Percentiles rank a stretch among this genome's conserved stretches.
Evolutionary conservation across 1,139 yeast species (phyloP).

Genomic region (Hansenula lynferdii): DNA sequence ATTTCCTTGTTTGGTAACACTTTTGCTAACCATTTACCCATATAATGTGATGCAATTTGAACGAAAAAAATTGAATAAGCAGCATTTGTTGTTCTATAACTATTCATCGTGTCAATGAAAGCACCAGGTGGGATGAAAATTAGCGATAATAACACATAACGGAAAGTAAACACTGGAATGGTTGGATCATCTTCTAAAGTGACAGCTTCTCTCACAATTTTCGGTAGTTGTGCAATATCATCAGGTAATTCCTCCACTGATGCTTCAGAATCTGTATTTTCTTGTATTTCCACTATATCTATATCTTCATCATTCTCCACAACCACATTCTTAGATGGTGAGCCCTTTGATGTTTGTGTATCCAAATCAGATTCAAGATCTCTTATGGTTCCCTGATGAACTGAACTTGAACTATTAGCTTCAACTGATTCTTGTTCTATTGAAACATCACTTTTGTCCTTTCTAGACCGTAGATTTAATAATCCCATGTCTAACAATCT

Average conservation of each 20-base stretch:
- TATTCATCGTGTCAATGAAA: conserved; percentile 42
- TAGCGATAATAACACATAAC: conserved; percentile 35
- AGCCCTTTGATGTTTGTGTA: too few relatives aligned
- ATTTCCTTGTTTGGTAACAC: conserved; percentile 29
- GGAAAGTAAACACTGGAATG: conserved; percentile 35
- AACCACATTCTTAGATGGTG: too few relatives aligned
- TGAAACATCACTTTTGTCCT: too few relatives aligned
- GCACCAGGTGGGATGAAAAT: conserved; percentile 44
- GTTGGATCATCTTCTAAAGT: conserved; percentile 30
- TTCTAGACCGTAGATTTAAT: too few relatives aligned
- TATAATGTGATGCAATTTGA: conserved; percentile 39
- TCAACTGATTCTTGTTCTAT: too few relatives aligned
- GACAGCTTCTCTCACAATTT: conserved; percentile 31
- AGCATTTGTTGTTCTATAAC: conserved; percentile 42
- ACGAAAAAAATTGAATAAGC: conserved; percentile 43
- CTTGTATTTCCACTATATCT: neutral
- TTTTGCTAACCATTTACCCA: conserved; percentile 36
- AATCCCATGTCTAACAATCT: too few relatives aligned
- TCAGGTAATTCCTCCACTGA: conserved; percentile 3
- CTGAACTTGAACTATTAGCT: too few relatives aligned
- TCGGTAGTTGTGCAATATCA: conserved; percentile 26
- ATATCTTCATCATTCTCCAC: neutral
- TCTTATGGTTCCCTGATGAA: too few relatives aligned
- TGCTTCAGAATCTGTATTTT: neutral
- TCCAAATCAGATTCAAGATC: too few relatives aligned